Evolutionary conservation across 1,284 basidiomycete genomes (phyloP), one percentile per base, ranked within the genome.

Genomic region (Fomes fomentarius): DNA sequence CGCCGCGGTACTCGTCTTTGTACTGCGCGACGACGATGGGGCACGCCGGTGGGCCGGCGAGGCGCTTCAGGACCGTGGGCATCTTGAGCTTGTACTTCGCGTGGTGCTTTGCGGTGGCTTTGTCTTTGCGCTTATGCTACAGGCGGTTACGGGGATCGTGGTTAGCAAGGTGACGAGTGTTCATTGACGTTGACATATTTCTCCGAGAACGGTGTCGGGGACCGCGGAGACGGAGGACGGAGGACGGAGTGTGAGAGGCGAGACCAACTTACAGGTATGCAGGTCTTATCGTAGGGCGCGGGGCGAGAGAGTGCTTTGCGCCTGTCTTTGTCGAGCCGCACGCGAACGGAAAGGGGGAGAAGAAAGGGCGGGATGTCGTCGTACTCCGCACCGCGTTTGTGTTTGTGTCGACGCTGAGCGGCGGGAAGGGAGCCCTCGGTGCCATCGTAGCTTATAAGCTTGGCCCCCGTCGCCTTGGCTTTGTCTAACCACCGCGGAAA

Each of bases 11-110:
- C 47, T 61, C 63, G 52, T 63, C 52, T 50, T 63, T 57, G 53
- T 63, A 63, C 51, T 65, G 63, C 19, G 52, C 60, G 50, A 65
- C 53, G 52, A 62, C 62, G 25, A 65, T 63, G 21, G 63, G 61
- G 42, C 58, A 62, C 28, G 53, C 50, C 42, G 58, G 35, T 11
- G 51, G 30, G 50, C 44, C 50, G 1, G 57, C 44, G 37, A 61
- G 57, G 25, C 60, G 57, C 14, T 35, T 50, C 3, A 61, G 40
- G 10, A 58, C 41, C n/a, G 57, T 50, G 22, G 60, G 60, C 54
- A 61, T 56, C 28, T 37, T 56, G 45, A 55, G 53, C 49, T 31
- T 50, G 47, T 39, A 40, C 33, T 43, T 54, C 41, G 44, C 48
- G 9, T 40, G 28, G 17, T 25, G 11, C 21, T 22, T 47, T 40